phyloP scores from a whole-genome alignment of 176 grass and related monocot genomes.

The Phragmites australis region DNA sequence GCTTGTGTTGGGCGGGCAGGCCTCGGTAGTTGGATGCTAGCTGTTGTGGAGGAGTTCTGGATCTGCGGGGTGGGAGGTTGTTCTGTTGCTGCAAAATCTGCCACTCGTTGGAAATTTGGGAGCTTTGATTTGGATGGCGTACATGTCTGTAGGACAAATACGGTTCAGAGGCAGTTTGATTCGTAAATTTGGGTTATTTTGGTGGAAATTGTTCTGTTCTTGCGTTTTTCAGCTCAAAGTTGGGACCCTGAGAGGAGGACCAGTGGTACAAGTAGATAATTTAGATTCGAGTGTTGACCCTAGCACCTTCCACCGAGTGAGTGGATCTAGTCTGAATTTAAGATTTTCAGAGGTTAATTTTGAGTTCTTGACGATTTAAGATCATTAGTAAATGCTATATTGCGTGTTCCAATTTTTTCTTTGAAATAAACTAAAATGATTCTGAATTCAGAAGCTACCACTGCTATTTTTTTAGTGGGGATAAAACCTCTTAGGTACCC shows the following conservation, averaged over 20 bases:
- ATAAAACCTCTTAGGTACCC: neutral
- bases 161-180: neutral
- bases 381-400: neutral
- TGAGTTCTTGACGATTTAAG: neutral
- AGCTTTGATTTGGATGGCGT: neutral
- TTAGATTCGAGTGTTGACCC: neutral
- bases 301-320: neutral
- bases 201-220: neutral
- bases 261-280: neutral
- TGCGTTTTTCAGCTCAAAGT: neutral
- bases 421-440: neutral
- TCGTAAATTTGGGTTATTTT: neutral
- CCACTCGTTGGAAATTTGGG: neutral
- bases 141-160: neutral
- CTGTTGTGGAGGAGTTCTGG: neutral
- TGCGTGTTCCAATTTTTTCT: neutral
- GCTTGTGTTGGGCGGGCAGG: neutral
- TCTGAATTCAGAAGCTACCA: neutral
- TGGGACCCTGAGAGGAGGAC: neutral
- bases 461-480: neutral
- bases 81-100: neutral
- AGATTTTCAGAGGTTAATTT: neutral
- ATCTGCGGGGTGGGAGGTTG: constrained; percentile 26
- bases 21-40: neutral
- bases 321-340: constrained; percentile 3